Evolutionary conservation across 192 early-diverging fungal species (phyloP).

Genomic region (Mortierella hygrophila): DNA sequence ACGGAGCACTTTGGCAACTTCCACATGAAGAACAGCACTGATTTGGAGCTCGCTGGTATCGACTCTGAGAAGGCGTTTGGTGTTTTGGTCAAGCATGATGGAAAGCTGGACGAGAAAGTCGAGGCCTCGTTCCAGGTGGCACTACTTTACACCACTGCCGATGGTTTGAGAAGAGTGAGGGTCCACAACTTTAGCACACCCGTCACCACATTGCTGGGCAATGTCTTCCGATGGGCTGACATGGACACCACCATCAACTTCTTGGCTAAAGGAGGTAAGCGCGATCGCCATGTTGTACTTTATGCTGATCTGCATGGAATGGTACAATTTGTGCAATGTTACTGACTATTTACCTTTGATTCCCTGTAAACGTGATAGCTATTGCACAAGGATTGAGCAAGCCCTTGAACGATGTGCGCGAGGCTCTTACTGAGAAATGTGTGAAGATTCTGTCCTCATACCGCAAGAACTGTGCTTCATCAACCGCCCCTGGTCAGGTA

Average conservation of each 20-base stretch:
- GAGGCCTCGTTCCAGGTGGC: conserved; percentile 93
- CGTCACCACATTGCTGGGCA: conserved; percentile 79
- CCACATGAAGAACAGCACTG: conserved; percentile 91
- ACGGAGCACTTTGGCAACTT: conserved; percentile 95
- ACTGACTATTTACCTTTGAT: background rate
- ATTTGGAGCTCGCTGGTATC: conserved; percentile 93
- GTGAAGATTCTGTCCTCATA: conserved; percentile 92
- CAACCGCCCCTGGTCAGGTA: conserved; percentile 87
- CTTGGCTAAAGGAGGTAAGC: conserved; percentile 79
- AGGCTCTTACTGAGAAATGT: conserved; percentile 87
- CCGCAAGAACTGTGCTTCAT: conserved; percentile 90
- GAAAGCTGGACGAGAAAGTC: conserved; percentile 86
- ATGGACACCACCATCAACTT: conserved; percentile 94
- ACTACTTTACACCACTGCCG: conserved; percentile 93
- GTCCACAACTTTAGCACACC: conserved; percentile 90
- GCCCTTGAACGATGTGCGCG: conserved; percentile 81
- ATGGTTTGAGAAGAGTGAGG: conserved; percentile 90
- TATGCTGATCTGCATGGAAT: background rate
- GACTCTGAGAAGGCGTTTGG: conserved; percentile 88
- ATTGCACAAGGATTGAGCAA: conserved; percentile 77
- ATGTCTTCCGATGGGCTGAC: conserved; percentile 91
- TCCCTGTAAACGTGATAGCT: conserved; percentile 57
- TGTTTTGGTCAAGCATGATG: conserved; percentile 87
- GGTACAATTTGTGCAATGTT: background rate
- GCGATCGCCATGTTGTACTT: background rate